Conservation (phyloP, 225 moss, liverwort and hornwort genomes). For the Climacium dendroides region DNA sequence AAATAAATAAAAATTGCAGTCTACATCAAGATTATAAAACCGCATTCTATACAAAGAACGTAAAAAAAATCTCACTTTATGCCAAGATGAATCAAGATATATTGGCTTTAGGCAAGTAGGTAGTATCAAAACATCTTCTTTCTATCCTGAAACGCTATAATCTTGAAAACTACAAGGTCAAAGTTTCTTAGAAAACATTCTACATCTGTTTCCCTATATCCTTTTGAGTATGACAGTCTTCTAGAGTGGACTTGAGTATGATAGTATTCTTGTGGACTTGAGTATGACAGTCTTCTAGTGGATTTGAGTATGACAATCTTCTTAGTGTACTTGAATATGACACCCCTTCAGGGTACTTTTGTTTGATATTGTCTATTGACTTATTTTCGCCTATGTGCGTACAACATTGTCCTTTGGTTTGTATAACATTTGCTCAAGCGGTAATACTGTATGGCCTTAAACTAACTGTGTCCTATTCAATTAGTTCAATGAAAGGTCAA, state of each 20-base stretch:
- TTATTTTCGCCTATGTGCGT: accelerated
- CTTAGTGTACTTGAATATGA: neutral
- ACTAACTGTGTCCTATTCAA: too few relatives aligned
- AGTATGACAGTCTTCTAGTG: too few relatives aligned
- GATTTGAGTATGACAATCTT: too few relatives aligned
- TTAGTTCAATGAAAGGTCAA: accelerated
- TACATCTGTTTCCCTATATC: accelerated
- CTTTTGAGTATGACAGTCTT: accelerated
- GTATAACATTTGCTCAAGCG: too few relatives aligned
- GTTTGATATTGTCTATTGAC: neutral
- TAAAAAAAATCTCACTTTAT: neutral
- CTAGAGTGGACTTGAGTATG: too few relatives aligned
- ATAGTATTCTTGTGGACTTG: too few relatives aligned
- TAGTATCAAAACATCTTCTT: too few relatives aligned
- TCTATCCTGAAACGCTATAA: too few relatives aligned
- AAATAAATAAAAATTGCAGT: accelerated
- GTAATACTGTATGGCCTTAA: neutral
- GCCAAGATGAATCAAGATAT: neutral
- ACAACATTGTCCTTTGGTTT: neutral
- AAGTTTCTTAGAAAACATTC: accelerated
- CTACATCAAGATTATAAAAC: neutral
- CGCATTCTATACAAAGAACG: accelerated
- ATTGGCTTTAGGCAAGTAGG: too few relatives aligned
- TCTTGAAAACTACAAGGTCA: too few relatives aligned
- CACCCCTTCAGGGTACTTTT: accelerated